Conservation (phyloP, 805 yeast species). For the Sugiyamaella qingdaonensis region DNA sequence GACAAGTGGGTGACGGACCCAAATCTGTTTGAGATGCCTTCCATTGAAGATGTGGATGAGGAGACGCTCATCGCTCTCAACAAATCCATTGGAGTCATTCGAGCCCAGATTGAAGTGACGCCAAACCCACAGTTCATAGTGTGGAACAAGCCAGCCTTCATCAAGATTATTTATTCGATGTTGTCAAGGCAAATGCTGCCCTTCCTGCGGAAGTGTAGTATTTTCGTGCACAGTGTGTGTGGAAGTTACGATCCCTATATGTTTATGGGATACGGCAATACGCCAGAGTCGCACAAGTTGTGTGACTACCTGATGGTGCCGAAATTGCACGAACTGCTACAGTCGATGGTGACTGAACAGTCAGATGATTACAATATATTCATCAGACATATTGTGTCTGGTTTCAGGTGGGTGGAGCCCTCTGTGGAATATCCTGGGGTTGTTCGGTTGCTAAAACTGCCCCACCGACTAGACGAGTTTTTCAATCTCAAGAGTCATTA, state of each 20-base stretch:
- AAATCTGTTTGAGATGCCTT: constrained; percentile 32
- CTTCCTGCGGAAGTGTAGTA: constrained; percentile 58
- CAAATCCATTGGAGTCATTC: constrained; percentile 9
- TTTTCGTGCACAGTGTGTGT: constrained; percentile 51
- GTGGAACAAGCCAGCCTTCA: constrained; percentile 22
- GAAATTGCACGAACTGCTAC: constrained; percentile 27
- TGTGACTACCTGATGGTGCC: constrained; percentile 46
- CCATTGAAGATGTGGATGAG: constrained; percentile 15
- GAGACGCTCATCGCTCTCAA: constrained; percentile 11
- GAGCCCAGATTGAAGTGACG: constrained; percentile 14
- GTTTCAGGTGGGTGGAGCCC: not conserved
- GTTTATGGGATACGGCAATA: constrained; percentile 24
- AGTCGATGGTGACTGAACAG: constrained; percentile 1
- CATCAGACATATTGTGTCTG: not conserved
- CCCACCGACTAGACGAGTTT: constrained; percentile 61
- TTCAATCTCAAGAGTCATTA: constrained; percentile 41
- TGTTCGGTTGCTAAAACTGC: constrained; percentile 58
- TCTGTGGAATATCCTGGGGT: constrained; percentile 60
- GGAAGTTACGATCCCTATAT: constrained; percentile 39
- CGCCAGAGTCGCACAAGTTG: constrained; percentile 52
- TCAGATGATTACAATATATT: not conserved
- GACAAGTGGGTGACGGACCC: constrained; percentile 17
- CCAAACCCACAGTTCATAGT: constrained; percentile 10
- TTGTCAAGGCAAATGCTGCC: constrained; percentile 56
- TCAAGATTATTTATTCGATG: constrained; percentile 45